Evolutionary conservation across 1,139 yeast genomes (phyloP), one percentile per base, ranked within the genome.

Genomic region (Meyerozyma elateridarum): DNA sequence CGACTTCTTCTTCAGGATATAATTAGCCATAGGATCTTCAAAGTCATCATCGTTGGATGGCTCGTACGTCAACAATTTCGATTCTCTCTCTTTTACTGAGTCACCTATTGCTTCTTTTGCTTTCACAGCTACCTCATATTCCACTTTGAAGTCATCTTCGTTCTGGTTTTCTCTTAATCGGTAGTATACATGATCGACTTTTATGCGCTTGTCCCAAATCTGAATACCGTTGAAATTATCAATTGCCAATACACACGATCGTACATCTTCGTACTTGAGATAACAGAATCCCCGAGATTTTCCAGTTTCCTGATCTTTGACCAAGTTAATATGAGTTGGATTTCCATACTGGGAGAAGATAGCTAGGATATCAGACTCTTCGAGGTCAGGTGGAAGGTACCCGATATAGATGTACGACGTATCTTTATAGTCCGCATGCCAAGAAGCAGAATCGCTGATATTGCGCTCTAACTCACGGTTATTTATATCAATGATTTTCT

Each of bases 281-380:
- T 79, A 88, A 5, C 84, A 93, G 64, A 81, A 85, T 6, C 95
- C 94, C 34, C 73, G 69, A 6, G 87, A 76, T 11, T 30, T 29
- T 2, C 89, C 88, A 0, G 85, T 71, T 3, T 74, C 75, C 37
- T 64, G 64, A 49, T 85, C 91, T 36, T 88, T 69, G n/a, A 76
- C 69, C 36, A 91, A 60, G 36, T 82, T 77, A 25, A 89, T 54
- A 49, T 84, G 88, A 0, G 85, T 81, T 0, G 96, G 96, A 17
- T 79, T 71, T 1, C 98, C 98, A 54, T 73, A 91, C 52, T 91
- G 97, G 4, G 96, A 83, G 51, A 91, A 91, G 24, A 89, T 75
- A 0, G 78, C 71, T 8, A 88, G 50, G 1, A 91, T 56, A 49
- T 91, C 97, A 26, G 79, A 78, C 47, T 85, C 95, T 7, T 76